phyloP scores from a whole-genome alignment of 1,284 basidiomycete genomes.

The Laetiporus sulphureus region DNA sequence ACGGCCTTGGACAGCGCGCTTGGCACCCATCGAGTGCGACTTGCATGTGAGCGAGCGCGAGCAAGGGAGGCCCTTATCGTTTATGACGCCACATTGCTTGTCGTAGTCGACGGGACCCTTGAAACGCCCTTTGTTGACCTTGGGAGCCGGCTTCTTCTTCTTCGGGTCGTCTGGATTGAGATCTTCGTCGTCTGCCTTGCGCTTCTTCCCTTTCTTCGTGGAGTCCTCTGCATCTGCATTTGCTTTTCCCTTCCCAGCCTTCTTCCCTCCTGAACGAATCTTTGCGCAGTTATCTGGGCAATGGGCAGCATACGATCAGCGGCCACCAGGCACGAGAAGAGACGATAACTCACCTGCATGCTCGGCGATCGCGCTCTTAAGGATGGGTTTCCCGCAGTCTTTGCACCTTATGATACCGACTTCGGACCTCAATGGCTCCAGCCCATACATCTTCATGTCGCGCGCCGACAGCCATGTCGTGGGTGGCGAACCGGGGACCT shows the following conservation, averaged over 20 bases:
- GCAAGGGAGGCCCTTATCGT: constrained; percentile 91
- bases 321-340: neutral
- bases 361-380: constrained; percentile 68
- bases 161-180: constrained; percentile 46
- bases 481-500: constrained; percentile 50
- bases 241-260: constrained; percentile 46
- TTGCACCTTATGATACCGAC: constrained; percentile 72
- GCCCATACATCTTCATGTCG: constrained; percentile 85
- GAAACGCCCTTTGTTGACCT: constrained; percentile 67
- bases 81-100: constrained; percentile 95
- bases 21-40: constrained; percentile 96
- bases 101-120: constrained; percentile 89
- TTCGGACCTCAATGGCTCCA: constrained; percentile 58
- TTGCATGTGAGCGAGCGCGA: constrained; percentile 98
- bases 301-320: constrained; percentile 1
- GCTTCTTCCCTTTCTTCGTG: constrained; percentile 55
- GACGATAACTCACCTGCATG: constrained; percentile 56
- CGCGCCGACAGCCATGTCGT: constrained; percentile 77
- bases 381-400: constrained; percentile 71
- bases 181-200: constrained; percentile 62
- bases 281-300: constrained; percentile 55
- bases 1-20: constrained; percentile 86
- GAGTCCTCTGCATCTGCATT: constrained; percentile 15
- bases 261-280: constrained; percentile 51
- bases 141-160: constrained; percentile 72